Base-by-base conservation (phyloP, 192 early-diverging fungal species). In the Podochytrium sp. region DNA sequence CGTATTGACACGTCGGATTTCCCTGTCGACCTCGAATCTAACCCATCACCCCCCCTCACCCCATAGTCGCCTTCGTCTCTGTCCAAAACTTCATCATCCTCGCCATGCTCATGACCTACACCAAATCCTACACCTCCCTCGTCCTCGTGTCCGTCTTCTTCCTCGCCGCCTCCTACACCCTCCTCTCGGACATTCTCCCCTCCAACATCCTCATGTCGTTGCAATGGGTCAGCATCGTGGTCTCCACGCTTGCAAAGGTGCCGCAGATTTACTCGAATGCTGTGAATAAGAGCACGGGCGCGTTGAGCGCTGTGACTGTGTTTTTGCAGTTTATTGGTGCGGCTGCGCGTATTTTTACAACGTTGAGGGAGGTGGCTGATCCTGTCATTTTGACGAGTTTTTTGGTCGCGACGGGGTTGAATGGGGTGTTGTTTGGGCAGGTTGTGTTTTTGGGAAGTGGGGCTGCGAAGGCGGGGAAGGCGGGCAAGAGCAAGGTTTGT, bases 261-360 rank as follows among this genome's bases (percentile, higher is more conserved):
- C 97, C 97, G 33, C 97, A 99, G 81, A 95, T 98, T 39, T 85
- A 84, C 55, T 83, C 87, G 60, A 99, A 95, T 81, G 92, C 89
- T 73, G 83, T 83, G 57, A 94, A 93, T 78, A 83, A 88, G 33
- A 91, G 87, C 57, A 97, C 96, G 16, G 97, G 97, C 23, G 93
- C 95, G 76, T 80, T 99, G 12, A 95, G 95, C 34, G 90, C 90
- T 7, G 92, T 99, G 78, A 92, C 97, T 0, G 87, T 94, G 18
- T 87, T 93, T 74, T 91, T 96, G 76, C 95, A 94, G 73, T 94
- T 93, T 76, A 79, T 92, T 27, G 97, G 97, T 38, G 87, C 88
- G 3, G 82, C 89, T 1, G 97, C 96, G 2, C 87, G 97, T 61
- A 85, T 98, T 1, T 95, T 92, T 75, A 99, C 97, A 7, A 98